A percentile compares a stretch with the other conserved stretches of the same genome.
Evolutionary conservation across 306 rosid genomes (phyloP).

Genomic region (Medicago lupulina): DNA sequence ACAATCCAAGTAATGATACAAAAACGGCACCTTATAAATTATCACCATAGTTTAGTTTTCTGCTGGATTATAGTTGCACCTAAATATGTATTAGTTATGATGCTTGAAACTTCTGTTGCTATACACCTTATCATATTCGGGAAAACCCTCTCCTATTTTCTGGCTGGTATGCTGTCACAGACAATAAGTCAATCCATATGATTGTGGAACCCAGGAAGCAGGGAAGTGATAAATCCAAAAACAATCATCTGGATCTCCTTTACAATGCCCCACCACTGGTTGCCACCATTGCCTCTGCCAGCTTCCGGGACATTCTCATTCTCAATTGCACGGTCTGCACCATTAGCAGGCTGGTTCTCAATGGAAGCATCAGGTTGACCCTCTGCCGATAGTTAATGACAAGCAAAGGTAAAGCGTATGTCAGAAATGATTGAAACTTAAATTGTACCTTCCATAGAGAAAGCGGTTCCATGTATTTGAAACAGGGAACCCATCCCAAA

Average conservation of each 20-base stretch:
- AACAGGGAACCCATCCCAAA: neutral
- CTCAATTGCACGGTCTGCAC: conserved; percentile 55
- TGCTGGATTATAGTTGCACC: conserved; percentile 40
- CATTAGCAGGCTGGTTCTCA: conserved; percentile 62
- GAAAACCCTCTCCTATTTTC: conserved; percentile 26
- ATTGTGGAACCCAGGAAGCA: conserved; percentile 96
- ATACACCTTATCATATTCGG: conserved; percentile 39
- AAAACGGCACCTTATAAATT: conserved; percentile 47
- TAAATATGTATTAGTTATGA: conserved; percentile 41
- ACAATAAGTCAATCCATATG: conserved; percentile 58
- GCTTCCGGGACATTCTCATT: conserved; percentile 69
- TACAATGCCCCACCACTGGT: conserved; percentile 93
- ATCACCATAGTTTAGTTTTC: conserved; percentile 36
- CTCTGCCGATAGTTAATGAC: conserved; percentile 50
- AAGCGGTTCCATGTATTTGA: neutral
- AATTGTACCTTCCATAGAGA: conserved; percentile 18
- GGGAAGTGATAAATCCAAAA: conserved; percentile 91
- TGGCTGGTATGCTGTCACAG: conserved; percentile 9
- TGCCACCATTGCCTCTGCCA: conserved; percentile 67
- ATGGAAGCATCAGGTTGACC: conserved; percentile 65
- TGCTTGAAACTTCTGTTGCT: conserved; percentile 42
- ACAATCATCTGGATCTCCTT: conserved; percentile 95
- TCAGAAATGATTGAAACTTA: conserved; percentile 2
- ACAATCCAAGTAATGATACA: conserved; percentile 44
- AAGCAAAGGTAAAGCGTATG: conserved; percentile 27